phyloP scores from a whole-genome alignment of 2,329 filamentous ascomycete genomes.

The Falciphora oryzae region DNA sequence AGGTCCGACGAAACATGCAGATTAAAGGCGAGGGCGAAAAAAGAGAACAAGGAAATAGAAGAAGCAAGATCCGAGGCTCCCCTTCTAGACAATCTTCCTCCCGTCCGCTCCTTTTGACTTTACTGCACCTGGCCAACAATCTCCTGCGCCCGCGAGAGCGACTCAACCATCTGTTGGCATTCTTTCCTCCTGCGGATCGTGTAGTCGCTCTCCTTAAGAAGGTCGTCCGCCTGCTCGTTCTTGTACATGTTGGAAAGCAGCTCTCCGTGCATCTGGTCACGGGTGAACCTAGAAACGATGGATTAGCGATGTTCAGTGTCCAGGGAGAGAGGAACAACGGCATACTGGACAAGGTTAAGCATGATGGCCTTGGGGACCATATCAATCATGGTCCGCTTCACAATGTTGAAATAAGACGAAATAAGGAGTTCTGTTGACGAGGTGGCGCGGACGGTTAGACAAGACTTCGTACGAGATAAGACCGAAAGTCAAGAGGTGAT shows the following conservation, averaged over 20 bases:
- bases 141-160: conserved; percentile 80
- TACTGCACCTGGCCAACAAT: conserved; percentile 80
- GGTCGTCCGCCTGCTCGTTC: conserved; percentile 79
- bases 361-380: conserved; percentile 99
- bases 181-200: conserved; percentile 92
- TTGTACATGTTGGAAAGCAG: conserved; percentile 97
- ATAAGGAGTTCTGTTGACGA: conserved; percentile 73
- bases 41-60: too few species aligned
- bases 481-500: background rate
- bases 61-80: too few species aligned
- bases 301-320: background rate
- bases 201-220: conserved; percentile 98
- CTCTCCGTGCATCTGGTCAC: conserved; percentile 98
- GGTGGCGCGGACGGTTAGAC: background rate
- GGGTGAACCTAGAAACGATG: conserved; percentile 62
- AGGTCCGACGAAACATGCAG: too few species aligned
- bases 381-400: conserved; percentile 97
- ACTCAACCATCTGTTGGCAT: conserved; percentile 99
- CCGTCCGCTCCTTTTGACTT: too few species aligned
- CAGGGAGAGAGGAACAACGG: conserved; percentile 21
- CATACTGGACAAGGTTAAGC: conserved; percentile 91
- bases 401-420: conserved; percentile 96
- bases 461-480: background rate
- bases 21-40: too few species aligned
- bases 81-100: too few species aligned